phyloP scores from a whole-genome alignment of 1,139 yeast species.

The Saccharomyces hybrid region DNA sequence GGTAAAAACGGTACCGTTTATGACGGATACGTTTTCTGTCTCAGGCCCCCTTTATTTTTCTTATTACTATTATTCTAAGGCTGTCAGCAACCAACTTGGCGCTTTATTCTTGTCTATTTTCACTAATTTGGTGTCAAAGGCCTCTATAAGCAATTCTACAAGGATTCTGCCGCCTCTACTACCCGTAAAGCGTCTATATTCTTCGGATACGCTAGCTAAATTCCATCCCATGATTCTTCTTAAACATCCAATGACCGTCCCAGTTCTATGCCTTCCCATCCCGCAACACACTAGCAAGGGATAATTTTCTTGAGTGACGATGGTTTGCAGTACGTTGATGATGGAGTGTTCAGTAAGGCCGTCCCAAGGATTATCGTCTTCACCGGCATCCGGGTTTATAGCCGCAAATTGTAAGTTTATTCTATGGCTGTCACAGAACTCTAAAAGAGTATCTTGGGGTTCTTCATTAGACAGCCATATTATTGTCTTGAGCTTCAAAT shows the following conservation, averaged over 20 bases:
- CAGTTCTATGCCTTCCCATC: slow-evolving; percentile 96
- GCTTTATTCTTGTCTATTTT: slow-evolving; percentile 26
- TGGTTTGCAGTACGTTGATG: slow-evolving; percentile 66
- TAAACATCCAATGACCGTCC: slow-evolving; percentile 89
- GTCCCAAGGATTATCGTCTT: slow-evolving; percentile 90
- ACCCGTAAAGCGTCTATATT: slow-evolving; percentile 88
- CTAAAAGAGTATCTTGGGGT: slow-evolving; percentile 80
- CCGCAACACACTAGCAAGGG: slow-evolving; percentile 92
- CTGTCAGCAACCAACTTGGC: slow-evolving; percentile 29
- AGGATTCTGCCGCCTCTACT: slow-evolving; percentile 84
- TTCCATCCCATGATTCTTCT: slow-evolving; percentile 93
- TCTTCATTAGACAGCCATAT: slow-evolving; percentile 95
- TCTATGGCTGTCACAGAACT: slow-evolving; percentile 64
- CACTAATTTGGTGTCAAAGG: slow-evolving; percentile 29
- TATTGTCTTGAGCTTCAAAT: slow-evolving; percentile 67
- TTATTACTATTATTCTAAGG: slow-evolving; percentile 10
- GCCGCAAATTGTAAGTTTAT: slow-evolving; percentile 57
- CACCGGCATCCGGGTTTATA: slow-evolving; percentile 55
- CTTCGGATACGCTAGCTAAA: slow-evolving; percentile 87
- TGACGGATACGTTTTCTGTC: background rate
- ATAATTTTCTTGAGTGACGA: slow-evolving; percentile 61
- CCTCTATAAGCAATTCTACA: slow-evolving; percentile 85
- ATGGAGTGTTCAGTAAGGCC: slow-evolving; percentile 80
- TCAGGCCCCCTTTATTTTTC: background rate
- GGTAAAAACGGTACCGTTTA: no score